Conservation (phyloP, 345 rosid genomes). For the Mangifera indica region DNA sequence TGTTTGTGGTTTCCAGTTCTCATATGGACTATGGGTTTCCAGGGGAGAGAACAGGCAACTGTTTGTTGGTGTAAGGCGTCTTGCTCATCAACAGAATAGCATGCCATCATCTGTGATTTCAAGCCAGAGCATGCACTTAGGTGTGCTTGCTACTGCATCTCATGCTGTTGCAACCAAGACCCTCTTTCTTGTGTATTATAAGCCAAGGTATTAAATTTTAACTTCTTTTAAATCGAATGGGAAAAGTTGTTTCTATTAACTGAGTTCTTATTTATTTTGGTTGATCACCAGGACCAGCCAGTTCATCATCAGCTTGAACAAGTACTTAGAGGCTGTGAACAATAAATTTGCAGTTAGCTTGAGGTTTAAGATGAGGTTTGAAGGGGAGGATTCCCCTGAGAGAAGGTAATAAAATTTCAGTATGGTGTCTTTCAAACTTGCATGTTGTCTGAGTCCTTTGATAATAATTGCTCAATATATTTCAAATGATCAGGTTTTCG, state of each 20-base stretch:
- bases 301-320: constrained; percentile 79
- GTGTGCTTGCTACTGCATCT: constrained; percentile 91
- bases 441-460: constrained; percentile 16
- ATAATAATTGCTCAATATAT: constrained; percentile 2
- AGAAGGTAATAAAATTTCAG: constrained; percentile 52
- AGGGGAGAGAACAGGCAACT: constrained; percentile 77
- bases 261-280: constrained; percentile 16
- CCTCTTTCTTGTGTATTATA: constrained; percentile 79
- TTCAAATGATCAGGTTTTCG: constrained; percentile 55
- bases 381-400: constrained; percentile 89
- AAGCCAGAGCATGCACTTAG: constrained; percentile 92
- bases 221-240: background rate
- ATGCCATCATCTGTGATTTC: constrained; percentile 93
- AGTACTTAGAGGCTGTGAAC: constrained; percentile 64
- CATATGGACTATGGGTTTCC: constrained; percentile 3
- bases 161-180: constrained; percentile 70
- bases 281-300: constrained; percentile 70
- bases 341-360: constrained; percentile 65
- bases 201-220: constrained; percentile 64
- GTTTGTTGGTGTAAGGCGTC: constrained; percentile 79
- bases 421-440: background rate
- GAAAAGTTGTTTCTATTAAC: constrained; percentile 7
- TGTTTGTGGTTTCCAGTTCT: background rate
- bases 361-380: constrained; percentile 91
- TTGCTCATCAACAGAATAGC: constrained; percentile 59